Conservation (phyloP, 164 flowering plant genomes). For the Taxillus chinensis region DNA sequence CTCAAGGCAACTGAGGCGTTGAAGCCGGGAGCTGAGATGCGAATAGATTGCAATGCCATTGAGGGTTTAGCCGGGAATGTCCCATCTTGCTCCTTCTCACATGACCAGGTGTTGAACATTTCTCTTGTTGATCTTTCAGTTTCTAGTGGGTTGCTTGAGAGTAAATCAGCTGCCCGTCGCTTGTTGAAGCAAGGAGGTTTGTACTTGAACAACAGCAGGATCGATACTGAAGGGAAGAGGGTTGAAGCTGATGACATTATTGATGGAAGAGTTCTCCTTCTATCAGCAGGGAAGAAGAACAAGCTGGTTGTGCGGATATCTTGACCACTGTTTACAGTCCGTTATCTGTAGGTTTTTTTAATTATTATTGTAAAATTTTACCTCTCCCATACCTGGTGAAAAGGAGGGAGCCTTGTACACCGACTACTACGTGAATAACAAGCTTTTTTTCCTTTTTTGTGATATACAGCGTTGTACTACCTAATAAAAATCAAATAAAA, state of each 20-base stretch:
- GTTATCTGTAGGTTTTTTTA: too few relatives aligned
- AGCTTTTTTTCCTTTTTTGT: too few relatives aligned
- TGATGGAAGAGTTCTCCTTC: conserved; percentile 61
- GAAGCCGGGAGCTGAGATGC: conserved; percentile 68
- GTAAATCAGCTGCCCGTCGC: conserved; percentile 70
- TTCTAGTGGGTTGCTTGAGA: conserved; percentile 56
- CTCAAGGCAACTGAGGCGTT: conserved; percentile 72
- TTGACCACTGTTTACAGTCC: not conserved
- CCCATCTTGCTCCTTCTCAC: conserved; percentile 48
- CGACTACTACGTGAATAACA: too few relatives aligned
- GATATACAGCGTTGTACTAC: too few relatives aligned
- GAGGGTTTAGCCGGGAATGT: conserved; percentile 65
- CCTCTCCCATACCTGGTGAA: too few relatives aligned
- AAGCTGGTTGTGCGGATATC: not conserved
- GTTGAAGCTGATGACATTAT: conserved; percentile 59
- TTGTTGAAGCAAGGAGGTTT: conserved; percentile 76
- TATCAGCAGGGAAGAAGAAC: conserved; percentile 40
- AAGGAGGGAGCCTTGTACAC: too few relatives aligned
- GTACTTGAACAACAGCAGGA: conserved; percentile 60
- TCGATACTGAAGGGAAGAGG: conserved; percentile 56
- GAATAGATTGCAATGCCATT: conserved; percentile 52
- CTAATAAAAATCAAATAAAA: too few relatives aligned
- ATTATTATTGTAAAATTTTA: too few relatives aligned
- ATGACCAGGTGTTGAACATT: conserved; percentile 37
- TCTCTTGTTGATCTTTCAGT: conserved; percentile 63